Conservation (phyloP, 129 eudicot genomes). For the Ambrosia artemisiifolia region DNA sequence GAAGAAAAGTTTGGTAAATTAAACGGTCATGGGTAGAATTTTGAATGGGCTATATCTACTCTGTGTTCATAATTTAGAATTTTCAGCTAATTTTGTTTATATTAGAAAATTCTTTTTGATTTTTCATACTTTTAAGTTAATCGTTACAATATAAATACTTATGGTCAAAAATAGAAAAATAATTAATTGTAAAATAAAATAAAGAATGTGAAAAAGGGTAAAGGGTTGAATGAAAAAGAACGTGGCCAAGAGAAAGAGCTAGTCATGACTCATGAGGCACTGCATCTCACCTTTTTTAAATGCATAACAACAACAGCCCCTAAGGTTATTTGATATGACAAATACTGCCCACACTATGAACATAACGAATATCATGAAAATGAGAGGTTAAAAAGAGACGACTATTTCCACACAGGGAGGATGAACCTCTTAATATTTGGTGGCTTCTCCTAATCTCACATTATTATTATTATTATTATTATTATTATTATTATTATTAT, state of each 20-base stretch:
- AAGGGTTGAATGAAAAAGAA: not conserved
- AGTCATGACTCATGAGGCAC: conserved; percentile 38
- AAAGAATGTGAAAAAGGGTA: not conserved
- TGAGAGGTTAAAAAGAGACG: too few species aligned
- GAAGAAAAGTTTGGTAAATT: not conserved
- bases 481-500: too few species aligned
- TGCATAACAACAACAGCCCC: not conserved
- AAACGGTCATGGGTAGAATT: not conserved
- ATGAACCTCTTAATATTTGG: too few species aligned
- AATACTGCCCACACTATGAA: not conserved
- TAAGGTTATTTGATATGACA: conserved; percentile 13
- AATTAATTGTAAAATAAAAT: not conserved
- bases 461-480: too few species aligned
- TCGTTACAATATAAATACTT: not conserved
- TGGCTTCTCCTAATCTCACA: too few species aligned
- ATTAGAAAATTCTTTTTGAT: not conserved
- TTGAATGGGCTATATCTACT: not conserved
- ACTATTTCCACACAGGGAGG: too few species aligned
- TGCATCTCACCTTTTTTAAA: conserved; percentile 15
- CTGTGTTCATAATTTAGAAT: not conserved
- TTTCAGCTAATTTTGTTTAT: not conserved
- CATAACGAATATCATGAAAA: not conserved
- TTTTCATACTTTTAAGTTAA: not conserved
- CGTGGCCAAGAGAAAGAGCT: conserved; percentile 3
- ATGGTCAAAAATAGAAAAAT: not conserved